phyloP scores from a whole-genome alignment of 2,329 filamentous ascomycete genomes.

The Fusarium proliferatum region DNA sequence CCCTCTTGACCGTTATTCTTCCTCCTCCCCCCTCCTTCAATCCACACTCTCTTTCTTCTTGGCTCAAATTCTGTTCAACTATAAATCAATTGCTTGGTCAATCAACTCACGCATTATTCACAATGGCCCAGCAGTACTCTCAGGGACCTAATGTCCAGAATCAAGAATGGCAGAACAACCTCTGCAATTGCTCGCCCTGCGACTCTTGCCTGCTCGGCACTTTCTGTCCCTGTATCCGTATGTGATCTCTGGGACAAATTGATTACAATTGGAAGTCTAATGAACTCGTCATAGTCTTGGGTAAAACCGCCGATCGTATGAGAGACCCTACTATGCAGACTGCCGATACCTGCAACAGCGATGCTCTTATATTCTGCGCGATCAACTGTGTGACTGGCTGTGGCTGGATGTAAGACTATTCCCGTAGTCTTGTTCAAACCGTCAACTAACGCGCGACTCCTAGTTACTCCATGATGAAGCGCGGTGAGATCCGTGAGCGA shows the following conservation, averaged over 20 bases:
- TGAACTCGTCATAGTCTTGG: slow-evolving; percentile 51
- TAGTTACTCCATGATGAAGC: slow-evolving; percentile 63
- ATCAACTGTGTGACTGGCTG: slow-evolving; percentile 55
- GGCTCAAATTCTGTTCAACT: not conserved
- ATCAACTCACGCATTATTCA: slow-evolving; percentile 6
- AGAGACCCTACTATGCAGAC: slow-evolving; percentile 55
- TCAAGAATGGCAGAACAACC: slow-evolving; percentile 52
- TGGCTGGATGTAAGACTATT: slow-evolving; percentile 56
- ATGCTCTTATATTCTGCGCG: slow-evolving; percentile 55
- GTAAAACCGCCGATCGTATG: slow-evolving; percentile 58
- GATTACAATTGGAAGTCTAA: slow-evolving; percentile 19
- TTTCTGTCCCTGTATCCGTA: slow-evolving; percentile 58
- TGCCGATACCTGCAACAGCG: slow-evolving; percentile 54
- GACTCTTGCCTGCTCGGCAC: slow-evolving; percentile 53
- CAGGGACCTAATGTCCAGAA: slow-evolving; percentile 43
- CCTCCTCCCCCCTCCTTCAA: not conserved
- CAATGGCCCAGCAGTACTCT: slow-evolving; percentile 44
- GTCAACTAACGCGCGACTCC: slow-evolving; percentile 3
- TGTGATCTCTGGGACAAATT: slow-evolving; percentile 33
- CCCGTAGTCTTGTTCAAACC: not conserved
- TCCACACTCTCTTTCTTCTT: not conserved
- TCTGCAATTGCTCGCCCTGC: slow-evolving; percentile 56
- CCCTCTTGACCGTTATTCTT: not conserved
- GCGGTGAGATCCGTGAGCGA: slow-evolving; percentile 62
- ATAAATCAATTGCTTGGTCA: not conserved